phyloP scores from a whole-genome alignment of 2,329 filamentous ascomycete genomes.

The Ceratocystis eucalypticola region DNA sequence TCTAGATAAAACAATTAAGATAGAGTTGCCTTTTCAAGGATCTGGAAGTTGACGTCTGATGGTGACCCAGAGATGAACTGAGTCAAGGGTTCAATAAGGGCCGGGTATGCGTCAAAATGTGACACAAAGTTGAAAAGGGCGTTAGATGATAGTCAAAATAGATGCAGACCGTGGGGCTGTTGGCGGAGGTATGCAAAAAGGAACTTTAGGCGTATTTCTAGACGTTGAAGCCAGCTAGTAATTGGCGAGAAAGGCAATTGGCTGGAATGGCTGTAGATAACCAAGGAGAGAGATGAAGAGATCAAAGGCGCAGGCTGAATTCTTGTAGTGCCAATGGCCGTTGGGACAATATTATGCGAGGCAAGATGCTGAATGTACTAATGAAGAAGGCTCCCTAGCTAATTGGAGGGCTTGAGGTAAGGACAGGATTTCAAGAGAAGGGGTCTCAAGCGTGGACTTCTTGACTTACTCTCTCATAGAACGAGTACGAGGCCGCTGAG shows the following conservation, averaged over 20 bases:
- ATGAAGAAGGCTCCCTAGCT: background rate
- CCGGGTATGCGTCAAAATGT: background rate
- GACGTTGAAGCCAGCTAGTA: background rate
- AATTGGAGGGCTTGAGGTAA: background rate
- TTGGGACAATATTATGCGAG: background rate
- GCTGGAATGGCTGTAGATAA: background rate
- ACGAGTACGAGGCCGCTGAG: background rate
- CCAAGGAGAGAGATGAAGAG: background rate
- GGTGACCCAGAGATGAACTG: background rate
- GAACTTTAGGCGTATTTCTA: background rate
- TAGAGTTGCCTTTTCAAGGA: background rate
- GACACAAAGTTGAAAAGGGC: background rate
- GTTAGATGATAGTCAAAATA: background rate
- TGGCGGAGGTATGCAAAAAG: background rate
- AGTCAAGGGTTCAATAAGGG: background rate
- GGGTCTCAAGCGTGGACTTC: background rate
- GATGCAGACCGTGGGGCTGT: background rate
- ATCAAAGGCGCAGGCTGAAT: background rate
- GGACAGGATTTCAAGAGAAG: background rate
- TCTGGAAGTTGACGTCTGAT: background rate
- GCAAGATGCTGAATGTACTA: background rate
- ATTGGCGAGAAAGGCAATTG: background rate
- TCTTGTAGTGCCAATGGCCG: background rate
- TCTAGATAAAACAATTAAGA: background rate
- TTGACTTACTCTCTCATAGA: background rate